These are phyloP conservation scores for Fraxinus excelsior DNA, from an alignment of 257 asterid genomes.

Conservation along the genomic window DNA sequence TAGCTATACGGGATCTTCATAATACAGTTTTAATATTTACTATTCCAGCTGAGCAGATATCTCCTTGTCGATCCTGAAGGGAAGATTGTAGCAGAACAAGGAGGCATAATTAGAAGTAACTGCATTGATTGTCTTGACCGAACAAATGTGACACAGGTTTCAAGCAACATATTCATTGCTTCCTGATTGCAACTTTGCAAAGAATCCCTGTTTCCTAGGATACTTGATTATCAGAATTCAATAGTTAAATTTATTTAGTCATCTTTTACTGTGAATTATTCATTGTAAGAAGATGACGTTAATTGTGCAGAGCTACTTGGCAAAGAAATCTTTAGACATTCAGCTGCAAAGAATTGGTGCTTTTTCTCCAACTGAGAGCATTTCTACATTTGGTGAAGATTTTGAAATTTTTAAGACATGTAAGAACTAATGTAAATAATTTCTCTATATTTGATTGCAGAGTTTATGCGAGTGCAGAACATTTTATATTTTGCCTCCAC, in stretches of 20 bases:
- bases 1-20: constrained; percentile 47
- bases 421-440: constrained; percentile 37
- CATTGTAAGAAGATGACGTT: constrained; percentile 24
- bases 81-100: constrained; percentile 69
- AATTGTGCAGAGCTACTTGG: constrained; percentile 85
- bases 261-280: constrained; percentile 7
- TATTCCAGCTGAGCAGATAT: constrained; percentile 97
- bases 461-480: constrained; percentile 4
- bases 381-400: constrained; percentile 76
- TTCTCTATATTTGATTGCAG: constrained; percentile 19
- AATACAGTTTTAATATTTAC: constrained; percentile 57
- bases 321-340: constrained; percentile 66
- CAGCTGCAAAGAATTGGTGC: constrained; percentile 84
- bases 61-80: constrained; percentile 80
- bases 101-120: constrained; percentile 80
- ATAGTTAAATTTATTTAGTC: neutral
- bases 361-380: constrained; percentile 60
- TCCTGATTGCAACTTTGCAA: constrained; percentile 18
- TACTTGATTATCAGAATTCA: neutral
- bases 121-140: constrained; percentile 98
- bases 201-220: constrained; percentile 17
- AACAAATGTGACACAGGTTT: constrained; percentile 97
- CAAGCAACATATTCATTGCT: constrained; percentile 34
- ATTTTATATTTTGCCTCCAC: constrained; percentile 20
- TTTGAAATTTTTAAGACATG: constrained; percentile 69